phyloP scores from a whole-genome alignment of 768 basidiomycete species.

The Russula emetica region DNA sequence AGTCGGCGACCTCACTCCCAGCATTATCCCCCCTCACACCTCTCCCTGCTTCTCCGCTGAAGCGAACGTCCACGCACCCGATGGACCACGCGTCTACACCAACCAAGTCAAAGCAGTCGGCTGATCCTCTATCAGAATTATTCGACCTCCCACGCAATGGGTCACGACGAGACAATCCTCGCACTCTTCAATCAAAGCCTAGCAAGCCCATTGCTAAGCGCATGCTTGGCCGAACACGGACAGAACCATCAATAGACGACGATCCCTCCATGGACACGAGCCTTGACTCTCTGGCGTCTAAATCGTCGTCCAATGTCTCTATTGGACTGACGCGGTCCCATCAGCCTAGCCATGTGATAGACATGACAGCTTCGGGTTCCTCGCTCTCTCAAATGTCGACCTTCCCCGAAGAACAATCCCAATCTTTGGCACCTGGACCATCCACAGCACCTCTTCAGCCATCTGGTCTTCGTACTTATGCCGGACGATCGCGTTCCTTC shows the following conservation, averaged over 20 bases:
- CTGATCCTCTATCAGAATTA: conserved; percentile 45
- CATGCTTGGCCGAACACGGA: conserved; percentile 67
- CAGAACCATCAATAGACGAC: conserved; percentile 47
- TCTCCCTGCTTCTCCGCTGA: conserved; percentile 6
- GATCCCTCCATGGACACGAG: conserved; percentile 32
- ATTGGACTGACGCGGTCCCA: conserved; percentile 20
- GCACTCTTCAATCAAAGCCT: conserved; percentile 18
- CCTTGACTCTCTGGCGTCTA: conserved; percentile 29
- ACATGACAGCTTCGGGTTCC: conserved; percentile 16
- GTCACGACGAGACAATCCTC: neutral
- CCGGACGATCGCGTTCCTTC: conserved; percentile 76
- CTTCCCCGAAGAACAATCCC: conserved; percentile 22
- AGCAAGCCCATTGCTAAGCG: conserved; percentile 50
- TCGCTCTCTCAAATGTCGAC: conserved; percentile 22
- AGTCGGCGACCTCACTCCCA: conserved; percentile 13
- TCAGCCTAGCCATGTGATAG: conserved; percentile 28
- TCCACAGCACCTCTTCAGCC: conserved; percentile 26
- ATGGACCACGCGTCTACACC: conserved; percentile 19
- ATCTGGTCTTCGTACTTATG: conserved; percentile 60
- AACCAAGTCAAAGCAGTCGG: conserved; percentile 25
- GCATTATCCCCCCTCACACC: conserved; percentile 26
- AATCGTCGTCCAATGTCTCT: conserved; percentile 28
- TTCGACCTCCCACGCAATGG: conserved; percentile 39
- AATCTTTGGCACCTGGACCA: conserved; percentile 25
- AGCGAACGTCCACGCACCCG: conserved; percentile 10